Evolutionary conservation across 345 rosid species (phyloP).

Genomic region (Eucalyptus urophylla): DNA sequence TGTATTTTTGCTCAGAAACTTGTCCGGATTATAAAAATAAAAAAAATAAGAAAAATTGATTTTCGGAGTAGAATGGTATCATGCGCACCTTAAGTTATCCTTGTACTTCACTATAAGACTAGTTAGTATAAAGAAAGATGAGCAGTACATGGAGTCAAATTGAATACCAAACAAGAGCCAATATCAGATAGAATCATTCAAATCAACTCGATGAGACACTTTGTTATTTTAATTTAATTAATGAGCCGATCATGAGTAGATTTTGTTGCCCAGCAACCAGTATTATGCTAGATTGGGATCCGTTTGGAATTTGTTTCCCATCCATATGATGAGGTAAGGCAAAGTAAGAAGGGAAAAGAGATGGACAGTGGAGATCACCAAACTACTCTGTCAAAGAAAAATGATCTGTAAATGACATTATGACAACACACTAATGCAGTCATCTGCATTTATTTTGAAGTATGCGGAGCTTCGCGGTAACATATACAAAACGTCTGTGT

Average conservation of each 20-base stretch:
- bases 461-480: not conserved
- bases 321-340: not conserved
- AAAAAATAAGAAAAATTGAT: too few species aligned
- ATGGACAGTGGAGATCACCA: not conserved
- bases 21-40: accelerated
- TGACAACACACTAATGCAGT: not conserved
- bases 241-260: not conserved
- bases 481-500: not conserved
- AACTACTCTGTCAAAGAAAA: not conserved
- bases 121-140: not conserved
- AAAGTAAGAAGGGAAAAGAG: not conserved
- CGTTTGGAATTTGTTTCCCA: not conserved
- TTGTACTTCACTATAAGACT: not conserved
- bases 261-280: not conserved
- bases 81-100: not conserved
- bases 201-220: not conserved
- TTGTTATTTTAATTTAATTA: not conserved
- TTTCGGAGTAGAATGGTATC: too few species aligned
- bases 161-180: not conserved
- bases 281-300: not conserved
- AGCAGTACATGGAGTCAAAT: not conserved
- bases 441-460: not conserved
- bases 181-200: not conserved
- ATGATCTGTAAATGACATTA: not conserved
- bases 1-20: accelerated